These are phyloP conservation scores for Fusarium pseudoanthophilum DNA, from an alignment of 2,329 filamentous ascomycete genomes.

Conservation along the genomic window DNA sequence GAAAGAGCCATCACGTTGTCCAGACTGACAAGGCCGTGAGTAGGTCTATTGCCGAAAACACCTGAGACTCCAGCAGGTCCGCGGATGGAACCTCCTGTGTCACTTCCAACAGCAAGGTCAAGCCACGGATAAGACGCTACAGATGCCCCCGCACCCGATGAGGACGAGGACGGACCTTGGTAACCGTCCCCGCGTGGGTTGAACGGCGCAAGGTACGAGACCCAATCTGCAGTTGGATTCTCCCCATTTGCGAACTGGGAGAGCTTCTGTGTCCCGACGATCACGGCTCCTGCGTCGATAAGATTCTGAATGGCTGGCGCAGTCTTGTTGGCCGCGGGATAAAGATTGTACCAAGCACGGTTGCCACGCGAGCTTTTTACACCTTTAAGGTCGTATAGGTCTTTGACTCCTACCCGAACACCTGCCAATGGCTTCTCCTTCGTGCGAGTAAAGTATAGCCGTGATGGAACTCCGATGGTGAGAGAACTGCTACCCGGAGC, in stretches of 20 bases:
- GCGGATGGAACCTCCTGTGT: conserved; percentile 51
- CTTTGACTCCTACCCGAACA: conserved; percentile 18
- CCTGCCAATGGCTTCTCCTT: neutral
- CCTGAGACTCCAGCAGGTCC: conserved; percentile 56
- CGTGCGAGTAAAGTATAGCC: conserved; percentile 2
- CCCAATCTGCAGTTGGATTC: conserved; percentile 1
- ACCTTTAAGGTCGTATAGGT: conserved; percentile 21
- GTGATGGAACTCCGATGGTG: neutral
- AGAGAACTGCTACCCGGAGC: neutral
- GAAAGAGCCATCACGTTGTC: neutral
- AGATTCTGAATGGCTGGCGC: conserved; percentile 15
- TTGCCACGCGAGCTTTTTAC: conserved; percentile 20
- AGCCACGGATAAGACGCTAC: conserved; percentile 57
- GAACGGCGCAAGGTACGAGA: conserved; percentile 55
- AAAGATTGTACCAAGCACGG: conserved; percentile 20
- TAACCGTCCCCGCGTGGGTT: conserved; percentile 61
- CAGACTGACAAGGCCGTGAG: conserved; percentile 50
- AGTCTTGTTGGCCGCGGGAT: neutral
- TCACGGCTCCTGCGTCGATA: conserved; percentile 16
- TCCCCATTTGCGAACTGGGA: conserved; percentile 26
- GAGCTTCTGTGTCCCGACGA: conserved; percentile 23
- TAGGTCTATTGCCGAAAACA: conserved; percentile 58
- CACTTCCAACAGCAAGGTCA: conserved; percentile 43
- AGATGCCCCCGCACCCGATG: conserved; percentile 56
- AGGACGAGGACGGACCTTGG: conserved; percentile 52